Base-by-base conservation (phyloP, 202 grass and related monocot genomes). In the Dendrocalamus latiflorus region DNA sequence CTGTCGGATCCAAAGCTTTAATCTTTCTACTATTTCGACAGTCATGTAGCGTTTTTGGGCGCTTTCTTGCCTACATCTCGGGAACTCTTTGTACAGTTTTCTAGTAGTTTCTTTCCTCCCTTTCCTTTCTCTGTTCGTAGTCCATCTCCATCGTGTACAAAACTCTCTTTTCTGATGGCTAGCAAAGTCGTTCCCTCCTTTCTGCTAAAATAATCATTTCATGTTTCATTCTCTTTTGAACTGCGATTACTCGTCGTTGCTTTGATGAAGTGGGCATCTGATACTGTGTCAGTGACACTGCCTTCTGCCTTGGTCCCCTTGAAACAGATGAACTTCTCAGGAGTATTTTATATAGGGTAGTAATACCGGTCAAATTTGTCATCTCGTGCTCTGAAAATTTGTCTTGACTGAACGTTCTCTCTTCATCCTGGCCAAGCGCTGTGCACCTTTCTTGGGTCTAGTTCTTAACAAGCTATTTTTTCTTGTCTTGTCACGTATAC, bases 281-380 rank as follows among this genome's bases (percentile, higher is more conserved):
- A 79, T 79, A 22, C 74, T 83, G 38, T 57, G 78, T 26, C 36
- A 79, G 68, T 74, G 88, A 87, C 84, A 68, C 74, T 74, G 61
- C 79, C 75, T 74, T 8, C 74, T 74, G 61, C 79, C 75, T 74
- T 8, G 75, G 79, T 86, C 0, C 79, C 79, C 84, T 75, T 87
- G 16, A 54, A 55, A 82, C 74, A 75, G 61, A 87, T 79, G 79
- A 87, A 83, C 75, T 79, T 78, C 68, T 83, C 70, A 42, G 75
- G 68, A 34, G 51, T 63, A 45, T 81, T 86, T 80, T 81, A 79
- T 81, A 67, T 18, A 12, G n/a, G 44, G 28, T 18, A 74, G 88
- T 86, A 62, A 86, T 83, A 53, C 79, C 54, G 79, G 84, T 86
- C 88, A 90, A 86, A 86, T 75, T 90, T 90, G 62, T 62, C 88